A percentile compares a stretch with the other conserved stretches of the same genome.
Evolutionary conservation across 2,329 filamentous ascomycete genomes (phyloP).

Genomic region (Xylaria sp.): DNA sequence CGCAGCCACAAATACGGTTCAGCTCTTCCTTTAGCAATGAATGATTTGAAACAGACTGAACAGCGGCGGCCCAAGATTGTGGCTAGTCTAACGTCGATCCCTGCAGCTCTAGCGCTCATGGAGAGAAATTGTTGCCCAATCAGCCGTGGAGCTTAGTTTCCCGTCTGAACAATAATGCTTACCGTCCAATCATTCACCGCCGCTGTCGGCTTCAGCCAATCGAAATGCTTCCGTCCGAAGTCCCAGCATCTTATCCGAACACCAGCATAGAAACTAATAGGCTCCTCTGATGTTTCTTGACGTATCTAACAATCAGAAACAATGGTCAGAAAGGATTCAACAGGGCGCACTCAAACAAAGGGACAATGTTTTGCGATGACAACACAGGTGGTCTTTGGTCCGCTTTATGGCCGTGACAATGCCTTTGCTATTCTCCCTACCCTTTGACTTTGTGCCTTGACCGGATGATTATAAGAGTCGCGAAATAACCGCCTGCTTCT

Average conservation of each 20-base stretch:
- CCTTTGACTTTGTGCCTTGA: background rate
- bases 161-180: constrained; percentile 17
- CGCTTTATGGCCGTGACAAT: constrained; percentile 16
- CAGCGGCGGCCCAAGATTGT: background rate
- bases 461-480: constrained; percentile 29
- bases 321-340: background rate
- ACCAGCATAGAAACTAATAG: background rate
- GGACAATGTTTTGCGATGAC: constrained; percentile 1
- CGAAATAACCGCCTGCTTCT: constrained; percentile 6
- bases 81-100: constrained; percentile 1
- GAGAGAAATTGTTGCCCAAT: constrained; percentile 20
- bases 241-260: constrained; percentile 8
- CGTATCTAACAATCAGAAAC: constrained; percentile 4
- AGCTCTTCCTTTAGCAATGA: background rate
- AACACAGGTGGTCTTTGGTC: constrained; percentile 2
- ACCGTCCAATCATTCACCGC: constrained; percentile 30
- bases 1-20: background rate
- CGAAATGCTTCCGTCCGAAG: background rate
- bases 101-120: background rate
- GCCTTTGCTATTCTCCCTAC: background rate
- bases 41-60: background rate
- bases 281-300: constrained; percentile 12
- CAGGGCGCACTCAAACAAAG: background rate
- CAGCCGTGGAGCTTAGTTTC: constrained; percentile 12
- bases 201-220: constrained; percentile 20